Percentiles rank a stretch among this genome's conserved stretches.
phyloP scores from a whole-genome alignment of 2,329 filamentous ascomycete species.

The Purpureocillium lavendulum region DNA sequence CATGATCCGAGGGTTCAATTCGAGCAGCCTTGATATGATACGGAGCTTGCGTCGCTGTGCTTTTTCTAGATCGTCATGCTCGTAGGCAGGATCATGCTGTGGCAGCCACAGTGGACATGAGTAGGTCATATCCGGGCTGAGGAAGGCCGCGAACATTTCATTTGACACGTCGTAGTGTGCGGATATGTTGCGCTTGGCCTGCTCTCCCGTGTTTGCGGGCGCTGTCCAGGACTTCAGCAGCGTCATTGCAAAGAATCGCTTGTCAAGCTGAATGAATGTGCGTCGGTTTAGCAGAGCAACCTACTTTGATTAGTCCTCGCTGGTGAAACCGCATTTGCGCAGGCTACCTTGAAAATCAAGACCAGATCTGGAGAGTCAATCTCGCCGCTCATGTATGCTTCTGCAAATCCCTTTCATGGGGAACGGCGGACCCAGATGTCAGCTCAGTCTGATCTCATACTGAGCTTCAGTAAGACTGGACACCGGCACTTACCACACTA shows the following conservation, averaged over 20 bases:
- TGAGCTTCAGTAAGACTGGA: too few species aligned
- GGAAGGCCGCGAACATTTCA: constrained; percentile 6
- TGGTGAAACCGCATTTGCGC: too few species aligned
- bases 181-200: constrained; percentile 4
- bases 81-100: constrained; percentile 8
- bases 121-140: constrained; percentile 9
- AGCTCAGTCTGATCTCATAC: too few species aligned
- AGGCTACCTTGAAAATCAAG: constrained; percentile 5
- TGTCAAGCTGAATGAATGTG: background rate
- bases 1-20: constrained; percentile 55
- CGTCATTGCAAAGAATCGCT: too few species aligned
- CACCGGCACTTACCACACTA: too few species aligned
- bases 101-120: constrained; percentile 8
- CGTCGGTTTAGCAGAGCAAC: background rate
- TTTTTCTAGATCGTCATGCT: constrained; percentile 46
- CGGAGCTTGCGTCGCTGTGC: constrained; percentile 62
- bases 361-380: constrained; percentile 7
- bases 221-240: too few species aligned
- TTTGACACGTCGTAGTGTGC: constrained; percentile 10
- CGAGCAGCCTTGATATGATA: constrained; percentile 56
- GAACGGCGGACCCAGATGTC: too few species aligned
- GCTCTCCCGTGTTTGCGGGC: constrained; percentile 1
- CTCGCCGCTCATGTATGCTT: constrained; percentile 9
- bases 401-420: constrained; percentile 10
- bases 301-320: background rate